A percentile compares a stretch with the other conserved stretches of the same genome.
These are phyloP conservation scores for Moesziomyces sp. DNA, from an alignment of 1,284 basidiomycete genomes.

Conservation along the genomic window DNA sequence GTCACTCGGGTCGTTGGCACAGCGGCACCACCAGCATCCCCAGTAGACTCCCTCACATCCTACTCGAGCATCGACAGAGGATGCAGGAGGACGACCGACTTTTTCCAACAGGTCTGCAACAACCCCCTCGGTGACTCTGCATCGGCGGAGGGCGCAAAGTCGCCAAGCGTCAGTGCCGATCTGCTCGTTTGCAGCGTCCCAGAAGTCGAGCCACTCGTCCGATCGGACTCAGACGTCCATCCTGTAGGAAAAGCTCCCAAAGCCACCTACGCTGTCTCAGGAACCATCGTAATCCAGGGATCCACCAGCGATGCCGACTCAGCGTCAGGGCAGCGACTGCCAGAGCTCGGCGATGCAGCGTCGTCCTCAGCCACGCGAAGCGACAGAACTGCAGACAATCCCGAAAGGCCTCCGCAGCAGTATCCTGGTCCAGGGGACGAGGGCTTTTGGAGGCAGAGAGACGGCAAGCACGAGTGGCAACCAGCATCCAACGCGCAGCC, in stretches of 20 bases:
- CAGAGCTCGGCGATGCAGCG: slow-evolving; percentile 9
- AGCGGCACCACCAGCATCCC: not conserved
- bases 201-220: slow-evolving; percentile 33
- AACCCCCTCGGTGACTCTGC: not conserved
- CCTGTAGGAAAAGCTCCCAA: not conserved
- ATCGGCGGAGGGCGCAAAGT: not conserved
- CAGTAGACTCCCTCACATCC: slow-evolving; percentile 8
- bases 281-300: slow-evolving; percentile 27
- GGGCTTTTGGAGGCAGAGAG: slow-evolving; percentile 47
- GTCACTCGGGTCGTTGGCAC: not conserved
- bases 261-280: slow-evolving; percentile 37
- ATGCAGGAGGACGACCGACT: slow-evolving; percentile 46
- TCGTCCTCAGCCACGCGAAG: not conserved
- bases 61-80: slow-evolving; percentile 18
- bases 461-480: slow-evolving; percentile 43
- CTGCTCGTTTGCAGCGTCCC: slow-evolving; percentile 45
- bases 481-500: slow-evolving; percentile 7
- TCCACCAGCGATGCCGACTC: not conserved
- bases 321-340: not conserved
- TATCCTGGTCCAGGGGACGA: slow-evolving; percentile 41
- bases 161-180: slow-evolving; percentile 17
- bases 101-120: slow-evolving; percentile 42
- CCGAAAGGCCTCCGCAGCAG: not conserved
- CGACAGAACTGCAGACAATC: not conserved
- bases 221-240: slow-evolving; percentile 2